Base-by-base conservation (phyloP, 768 basidiomycete genomes). In the Kondoa malvinella region DNA sequence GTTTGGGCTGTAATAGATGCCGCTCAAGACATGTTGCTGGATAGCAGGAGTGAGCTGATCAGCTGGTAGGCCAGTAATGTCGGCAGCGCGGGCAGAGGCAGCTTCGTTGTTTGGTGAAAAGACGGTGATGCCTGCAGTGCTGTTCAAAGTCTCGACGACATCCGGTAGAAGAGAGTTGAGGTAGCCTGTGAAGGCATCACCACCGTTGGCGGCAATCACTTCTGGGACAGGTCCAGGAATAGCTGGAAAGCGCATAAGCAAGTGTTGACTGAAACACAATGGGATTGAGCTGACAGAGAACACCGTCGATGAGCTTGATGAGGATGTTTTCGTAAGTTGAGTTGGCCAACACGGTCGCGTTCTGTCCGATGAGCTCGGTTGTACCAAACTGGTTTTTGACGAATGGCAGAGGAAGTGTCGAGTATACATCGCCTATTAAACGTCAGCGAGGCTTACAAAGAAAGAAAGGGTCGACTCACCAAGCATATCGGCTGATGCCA, bases 301-400 rank as follows among this genome's bases (percentile, higher is more conserved):
- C 40, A 21, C 40, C 40, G 40, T 50, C 40, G 40, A 50, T 21
- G 40, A 60, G 25, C 61, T 63, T 63, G 61, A 63, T 32, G n/a
- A 63, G 61, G 32, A 63, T 63, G 26, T 63, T 29, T 17, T 17
- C 16, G n/a, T 63, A 63, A 63, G 61, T 63, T 12, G 61, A 16
- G 31, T 63, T 63, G 61, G 29, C 61, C 4, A 63, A 17, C 8
- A 59, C 58, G 21, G 12, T 25, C 14, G 27, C 27, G 14, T 31
- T 14, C 32, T 63, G 61, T 16, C 61, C 61, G n/a, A 63, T n/a
- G 61, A 63, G 27, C 32, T 63, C 61, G 26, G 61, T 63, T 17
- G 61, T 63, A 33, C 61, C 61, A 63, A 31, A 34, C 3, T 3
- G 3, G 61, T 63, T 63, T n/a, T 63, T 63, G 30, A 30, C 61